These are phyloP conservation scores for Nicotiana attenuata DNA, from an alignment of 257 asterid genomes.

Conservation along the genomic window DNA sequence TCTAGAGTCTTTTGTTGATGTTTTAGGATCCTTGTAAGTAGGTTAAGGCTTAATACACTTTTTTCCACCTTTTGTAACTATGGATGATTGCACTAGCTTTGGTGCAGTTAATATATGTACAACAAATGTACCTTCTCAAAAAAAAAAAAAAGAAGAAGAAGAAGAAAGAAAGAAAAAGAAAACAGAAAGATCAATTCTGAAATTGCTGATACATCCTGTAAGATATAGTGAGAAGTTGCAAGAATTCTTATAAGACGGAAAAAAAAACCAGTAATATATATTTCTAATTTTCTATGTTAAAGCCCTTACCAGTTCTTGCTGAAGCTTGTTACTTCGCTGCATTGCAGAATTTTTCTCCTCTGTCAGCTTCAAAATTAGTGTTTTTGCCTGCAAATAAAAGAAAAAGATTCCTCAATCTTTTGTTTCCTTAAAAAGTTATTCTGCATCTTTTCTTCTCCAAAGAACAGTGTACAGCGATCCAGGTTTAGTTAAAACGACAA, in stretches of 20 bases:
- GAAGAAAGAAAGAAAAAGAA: neutral
- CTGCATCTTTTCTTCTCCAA: neutral
- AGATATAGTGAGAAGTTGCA: neutral
- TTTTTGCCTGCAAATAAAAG: slow-evolving; percentile 49
- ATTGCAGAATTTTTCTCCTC: slow-evolving; percentile 66
- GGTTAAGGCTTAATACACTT: too few relatives aligned
- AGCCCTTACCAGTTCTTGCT: slow-evolving; percentile 44
- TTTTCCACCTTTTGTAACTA: too few relatives aligned
- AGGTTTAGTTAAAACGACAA: neutral
- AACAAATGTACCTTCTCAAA: too few relatives aligned
- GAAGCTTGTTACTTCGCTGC: slow-evolving; percentile 70
- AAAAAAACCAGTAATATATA: neutral
- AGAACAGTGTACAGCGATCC: neutral
- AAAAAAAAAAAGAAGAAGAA: too few relatives aligned
- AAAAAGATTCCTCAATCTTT: slow-evolving; percentile 11
- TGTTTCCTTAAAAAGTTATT: neutral
- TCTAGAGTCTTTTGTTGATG: too few relatives aligned
- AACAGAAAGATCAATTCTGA: neutral
- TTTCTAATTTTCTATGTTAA: neutral
- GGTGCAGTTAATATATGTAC: too few relatives aligned
- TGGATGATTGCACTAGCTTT: too few relatives aligned
- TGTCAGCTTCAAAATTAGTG: slow-evolving; percentile 64
- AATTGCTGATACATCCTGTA: neutral
- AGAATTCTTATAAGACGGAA: neutral
- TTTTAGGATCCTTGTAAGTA: too few relatives aligned